Evolutionary conservation across 2,329 filamentous ascomycete genomes (phyloP).

Genomic region (Macrophomina tecta): DNA sequence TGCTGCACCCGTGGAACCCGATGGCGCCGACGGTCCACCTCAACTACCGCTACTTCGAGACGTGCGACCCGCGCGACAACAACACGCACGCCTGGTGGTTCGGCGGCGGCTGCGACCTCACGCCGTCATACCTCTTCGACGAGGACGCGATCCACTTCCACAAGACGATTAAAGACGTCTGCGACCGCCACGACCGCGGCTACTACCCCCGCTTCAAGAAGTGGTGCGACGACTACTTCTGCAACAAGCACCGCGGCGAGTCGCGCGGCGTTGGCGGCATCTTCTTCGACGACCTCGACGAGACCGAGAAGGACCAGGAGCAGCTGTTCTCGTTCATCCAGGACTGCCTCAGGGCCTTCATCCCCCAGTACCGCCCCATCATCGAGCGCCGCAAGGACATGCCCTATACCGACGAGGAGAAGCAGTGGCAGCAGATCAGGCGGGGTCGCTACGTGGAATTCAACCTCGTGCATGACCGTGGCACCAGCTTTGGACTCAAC

Average conservation of each 20-base stretch:
- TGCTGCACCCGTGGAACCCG: conserved; percentile 91
- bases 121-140: conserved; percentile 91
- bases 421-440: conserved; percentile 95
- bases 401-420: conserved; percentile 84
- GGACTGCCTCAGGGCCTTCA: conserved; percentile 82
- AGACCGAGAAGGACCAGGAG: conserved; percentile 82
- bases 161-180: conserved; percentile 86
- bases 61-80: conserved; percentile 76
- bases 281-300: conserved; percentile 98
- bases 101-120: conserved; percentile 92
- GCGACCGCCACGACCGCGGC: conserved; percentile 87
- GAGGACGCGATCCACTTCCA: conserved; percentile 98
- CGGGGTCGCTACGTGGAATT: conserved; percentile 98
- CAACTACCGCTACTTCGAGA: conserved; percentile 99
- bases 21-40: conserved; percentile 98
- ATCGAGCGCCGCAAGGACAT: conserved; percentile 88
- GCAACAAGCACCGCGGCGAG: conserved; percentile 88
- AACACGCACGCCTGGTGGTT: conserved; percentile 95
- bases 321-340: conserved; percentile 89
- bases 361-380: conserved; percentile 91
- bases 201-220: conserved; percentile 97
- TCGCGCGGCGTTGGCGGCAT: conserved; percentile 90
- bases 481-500: conserved; percentile 91
- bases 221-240: conserved; percentile 99
- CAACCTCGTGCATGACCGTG: conserved; percentile 95